phyloP scores from a whole-genome alignment of 2,329 filamentous ascomycete species.

The Cryphonectria naterciae region DNA sequence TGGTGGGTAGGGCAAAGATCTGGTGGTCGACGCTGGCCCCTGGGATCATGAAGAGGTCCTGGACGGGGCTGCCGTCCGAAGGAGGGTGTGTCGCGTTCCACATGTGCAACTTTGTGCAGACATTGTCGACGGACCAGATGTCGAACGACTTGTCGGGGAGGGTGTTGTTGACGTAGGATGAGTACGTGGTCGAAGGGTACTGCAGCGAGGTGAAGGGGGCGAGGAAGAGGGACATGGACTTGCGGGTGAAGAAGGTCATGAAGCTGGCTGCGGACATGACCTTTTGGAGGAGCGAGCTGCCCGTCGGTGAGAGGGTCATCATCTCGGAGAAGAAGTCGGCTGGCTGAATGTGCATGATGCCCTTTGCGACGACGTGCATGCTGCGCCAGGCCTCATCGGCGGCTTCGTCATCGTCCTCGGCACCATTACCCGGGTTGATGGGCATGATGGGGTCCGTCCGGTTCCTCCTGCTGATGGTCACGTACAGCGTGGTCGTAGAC shows the following conservation, averaged over 20 bases:
- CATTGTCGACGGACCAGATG: constrained; percentile 57
- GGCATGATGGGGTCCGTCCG: constrained; percentile 29
- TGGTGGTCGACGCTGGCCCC: constrained; percentile 67
- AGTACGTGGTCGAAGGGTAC: constrained; percentile 53
- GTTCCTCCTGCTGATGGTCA: constrained; percentile 55
- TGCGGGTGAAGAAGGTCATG: constrained; percentile 59
- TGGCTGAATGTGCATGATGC: constrained; percentile 60
- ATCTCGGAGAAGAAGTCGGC: constrained; percentile 60
- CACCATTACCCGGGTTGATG: not conserved
- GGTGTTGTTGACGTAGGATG: constrained; percentile 58
- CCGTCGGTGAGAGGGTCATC: constrained; percentile 56
- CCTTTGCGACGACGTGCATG: constrained; percentile 56
- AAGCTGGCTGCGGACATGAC: constrained; percentile 53
- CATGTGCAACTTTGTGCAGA: constrained; percentile 57
- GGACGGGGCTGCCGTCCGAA: constrained; percentile 39
- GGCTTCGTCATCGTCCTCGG: constrained; percentile 32
- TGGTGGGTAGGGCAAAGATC: constrained; percentile 65
- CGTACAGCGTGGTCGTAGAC: constrained; percentile 65
- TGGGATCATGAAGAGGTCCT: constrained; percentile 64
- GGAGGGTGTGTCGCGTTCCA: constrained; percentile 55
- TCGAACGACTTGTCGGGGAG: constrained; percentile 44
- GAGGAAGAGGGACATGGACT: constrained; percentile 57
- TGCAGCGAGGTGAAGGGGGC: constrained; percentile 59
- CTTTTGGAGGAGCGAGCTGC: constrained; percentile 50
- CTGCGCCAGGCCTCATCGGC: constrained; percentile 46